phyloP scores from a whole-genome alignment of 2,329 filamentous ascomycete species.

The Aspergillus neoniger region DNA sequence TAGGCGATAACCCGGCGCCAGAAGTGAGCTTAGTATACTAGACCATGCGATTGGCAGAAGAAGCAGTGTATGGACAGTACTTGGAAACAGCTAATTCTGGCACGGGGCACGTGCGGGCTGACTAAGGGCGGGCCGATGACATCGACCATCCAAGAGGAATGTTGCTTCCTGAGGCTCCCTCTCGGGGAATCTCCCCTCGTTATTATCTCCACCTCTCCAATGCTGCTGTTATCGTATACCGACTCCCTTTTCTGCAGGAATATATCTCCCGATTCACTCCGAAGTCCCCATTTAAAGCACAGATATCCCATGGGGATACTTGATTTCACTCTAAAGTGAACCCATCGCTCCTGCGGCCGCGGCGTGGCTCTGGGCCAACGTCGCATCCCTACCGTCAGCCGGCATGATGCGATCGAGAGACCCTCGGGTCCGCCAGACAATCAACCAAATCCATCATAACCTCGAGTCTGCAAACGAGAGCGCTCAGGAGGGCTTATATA shows the following conservation, averaged over 20 bases:
- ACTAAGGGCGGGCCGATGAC: slow-evolving; percentile 30
- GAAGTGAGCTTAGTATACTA: background rate
- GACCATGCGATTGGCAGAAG: background rate
- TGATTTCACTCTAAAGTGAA: slow-evolving; percentile 13
- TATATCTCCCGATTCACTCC: background rate
- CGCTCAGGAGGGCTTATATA: slow-evolving; percentile 88
- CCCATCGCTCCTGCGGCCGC: background rate
- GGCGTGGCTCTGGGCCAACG: slow-evolving; percentile 24
- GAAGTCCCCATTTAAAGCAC: background rate
- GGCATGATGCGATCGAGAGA: slow-evolving; percentile 67
- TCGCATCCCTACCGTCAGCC: slow-evolving; percentile 16
- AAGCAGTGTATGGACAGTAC: background rate
- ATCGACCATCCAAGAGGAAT: slow-evolving; percentile 19
- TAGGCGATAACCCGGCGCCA: background rate
- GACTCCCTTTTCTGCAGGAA: background rate
- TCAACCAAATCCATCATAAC: slow-evolving; percentile 90
- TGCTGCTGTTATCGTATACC: slow-evolving; percentile 17
- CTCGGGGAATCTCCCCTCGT: slow-evolving; percentile 6
- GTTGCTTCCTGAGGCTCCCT: slow-evolving; percentile 21
- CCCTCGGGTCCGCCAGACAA: slow-evolving; percentile 85
- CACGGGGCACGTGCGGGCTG: slow-evolving; percentile 26
- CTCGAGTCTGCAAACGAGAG: slow-evolving; percentile 88
- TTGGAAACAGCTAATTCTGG: slow-evolving; percentile 1
- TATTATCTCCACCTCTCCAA: slow-evolving; percentile 13
- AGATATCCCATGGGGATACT: slow-evolving; percentile 17